Evolutionary conservation across 2,329 filamentous ascomycete genomes (phyloP).

Genomic region (Ambrosiella xylebori): DNA sequence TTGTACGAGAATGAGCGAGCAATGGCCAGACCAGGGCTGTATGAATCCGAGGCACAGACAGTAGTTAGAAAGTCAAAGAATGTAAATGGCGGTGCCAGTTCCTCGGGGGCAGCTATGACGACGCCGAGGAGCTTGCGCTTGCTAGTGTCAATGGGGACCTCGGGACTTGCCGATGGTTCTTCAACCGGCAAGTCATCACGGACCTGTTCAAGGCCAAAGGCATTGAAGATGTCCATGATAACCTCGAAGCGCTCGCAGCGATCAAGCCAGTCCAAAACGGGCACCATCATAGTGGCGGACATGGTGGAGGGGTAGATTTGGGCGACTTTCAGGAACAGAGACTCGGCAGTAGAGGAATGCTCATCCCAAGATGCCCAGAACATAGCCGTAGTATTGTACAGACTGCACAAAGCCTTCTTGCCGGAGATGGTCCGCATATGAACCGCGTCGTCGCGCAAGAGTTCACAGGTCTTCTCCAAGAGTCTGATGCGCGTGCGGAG

Average conservation of each 20-base stretch:
- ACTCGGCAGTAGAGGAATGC: not conserved
- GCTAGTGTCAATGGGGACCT: not conserved
- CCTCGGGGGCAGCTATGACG: not conserved
- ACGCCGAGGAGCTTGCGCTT: not conserved
- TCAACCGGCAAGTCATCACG: not conserved
- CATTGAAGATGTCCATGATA: not conserved
- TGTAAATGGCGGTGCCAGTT: not conserved
- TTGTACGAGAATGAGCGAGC: not conserved
- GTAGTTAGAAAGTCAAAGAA: not conserved
- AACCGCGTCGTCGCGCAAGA: not conserved
- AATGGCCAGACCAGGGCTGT: not conserved
- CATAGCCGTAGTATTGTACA: not conserved
- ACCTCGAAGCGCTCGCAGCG: not conserved
- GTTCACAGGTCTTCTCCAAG: not conserved
- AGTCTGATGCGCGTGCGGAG: not conserved
- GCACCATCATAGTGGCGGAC: not conserved
- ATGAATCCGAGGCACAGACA: not conserved
- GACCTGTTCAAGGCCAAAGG: not conserved
- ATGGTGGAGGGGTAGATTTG: not conserved
- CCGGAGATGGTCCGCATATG: not conserved
- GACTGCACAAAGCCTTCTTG: not conserved
- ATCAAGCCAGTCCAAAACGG: constrained; percentile 1
- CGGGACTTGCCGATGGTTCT: not conserved
- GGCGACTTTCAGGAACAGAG: not conserved
- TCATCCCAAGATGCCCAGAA: not conserved